A percentile compares a stretch with the other conserved stretches of the same genome.
Evolutionary conservation across 23 red algal genomes (phyloP).

Genomic region (Rhodosorus marinus): DNA sequence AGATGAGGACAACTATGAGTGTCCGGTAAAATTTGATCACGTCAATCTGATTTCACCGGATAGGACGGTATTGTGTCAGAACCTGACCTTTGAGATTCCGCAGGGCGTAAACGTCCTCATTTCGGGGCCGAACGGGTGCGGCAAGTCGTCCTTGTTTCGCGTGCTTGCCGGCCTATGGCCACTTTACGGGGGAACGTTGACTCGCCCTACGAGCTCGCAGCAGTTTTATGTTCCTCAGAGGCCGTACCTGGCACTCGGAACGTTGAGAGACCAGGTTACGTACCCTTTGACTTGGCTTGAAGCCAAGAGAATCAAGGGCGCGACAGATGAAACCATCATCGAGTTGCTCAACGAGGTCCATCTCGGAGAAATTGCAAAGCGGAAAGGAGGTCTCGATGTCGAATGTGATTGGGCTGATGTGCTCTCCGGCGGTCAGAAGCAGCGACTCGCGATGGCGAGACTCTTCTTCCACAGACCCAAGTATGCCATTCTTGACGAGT

Average conservation of each 20-base stretch:
- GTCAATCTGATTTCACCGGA: conserved; percentile 89
- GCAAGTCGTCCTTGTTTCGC: conserved; percentile 83
- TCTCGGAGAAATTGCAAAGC: conserved; percentile 39
- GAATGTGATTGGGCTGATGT: conserved; percentile 92
- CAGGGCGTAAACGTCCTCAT: conserved; percentile 82
- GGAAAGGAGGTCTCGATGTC: conserved; percentile 61
- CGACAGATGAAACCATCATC: conserved; percentile 42
- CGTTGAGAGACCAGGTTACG: conserved; percentile 75
- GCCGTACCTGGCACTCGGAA: conserved; percentile 77
- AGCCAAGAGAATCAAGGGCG: conserved; percentile 16
- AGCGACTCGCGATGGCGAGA: conserved; percentile 69
- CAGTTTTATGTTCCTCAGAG: conserved; percentile 92
- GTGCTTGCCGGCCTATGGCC: conserved; percentile 91
- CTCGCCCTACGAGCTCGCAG: conserved; percentile 30
- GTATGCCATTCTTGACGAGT: conserved; percentile 96
- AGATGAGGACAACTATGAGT: conserved; percentile 16
- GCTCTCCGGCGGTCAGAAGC: conserved; percentile 85
- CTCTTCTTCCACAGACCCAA: conserved; percentile 68
- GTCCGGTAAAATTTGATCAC: conserved; percentile 46
- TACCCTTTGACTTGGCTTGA: conserved; percentile 80
- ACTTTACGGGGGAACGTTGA: conserved; percentile 74
- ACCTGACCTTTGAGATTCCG: conserved; percentile 52
- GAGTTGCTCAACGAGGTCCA: conserved; percentile 51
- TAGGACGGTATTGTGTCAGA: conserved; percentile 34
- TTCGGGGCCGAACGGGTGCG: conserved; percentile 84